These are phyloP conservation scores for Chlorella sp. DNA, from an alignment of 139 green algal species.

Conservation along the genomic window DNA sequence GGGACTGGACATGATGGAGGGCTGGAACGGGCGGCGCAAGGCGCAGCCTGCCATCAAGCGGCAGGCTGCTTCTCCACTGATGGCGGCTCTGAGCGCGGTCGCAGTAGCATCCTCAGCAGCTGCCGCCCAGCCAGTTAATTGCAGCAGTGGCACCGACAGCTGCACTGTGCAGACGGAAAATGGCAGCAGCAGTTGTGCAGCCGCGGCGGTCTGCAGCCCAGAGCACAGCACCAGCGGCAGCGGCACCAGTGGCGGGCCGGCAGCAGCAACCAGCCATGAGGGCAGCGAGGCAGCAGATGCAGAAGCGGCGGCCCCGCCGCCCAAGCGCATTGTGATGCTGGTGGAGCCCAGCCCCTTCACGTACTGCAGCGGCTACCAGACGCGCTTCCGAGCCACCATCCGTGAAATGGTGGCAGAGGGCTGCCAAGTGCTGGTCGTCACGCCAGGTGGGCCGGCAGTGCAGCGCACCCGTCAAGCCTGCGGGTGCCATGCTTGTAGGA, in stretches of 20 bases:
- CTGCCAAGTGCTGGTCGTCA: conserved; percentile 39
- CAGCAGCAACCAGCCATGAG: neutral
- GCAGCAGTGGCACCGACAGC: neutral
- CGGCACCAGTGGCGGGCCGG: neutral
- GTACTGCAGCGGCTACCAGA: conserved; percentile 34
- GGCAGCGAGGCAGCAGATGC: neutral
- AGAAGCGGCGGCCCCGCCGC: neutral
- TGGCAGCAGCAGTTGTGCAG: too few relatives aligned
- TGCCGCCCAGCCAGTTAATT: neutral
- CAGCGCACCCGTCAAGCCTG: neutral
- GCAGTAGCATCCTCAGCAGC: neutral
- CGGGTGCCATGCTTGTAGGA: neutral
- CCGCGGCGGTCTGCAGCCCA: too few relatives aligned
- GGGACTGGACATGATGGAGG: neutral
- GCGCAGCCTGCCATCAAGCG: neutral
- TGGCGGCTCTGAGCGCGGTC: neutral
- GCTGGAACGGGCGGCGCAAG: neutral
- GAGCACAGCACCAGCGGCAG: neutral
- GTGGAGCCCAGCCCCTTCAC: conserved; percentile 23
- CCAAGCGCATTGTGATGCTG: conserved; percentile 34
- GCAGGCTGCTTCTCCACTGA: neutral
- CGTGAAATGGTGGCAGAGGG: conserved; percentile 28
- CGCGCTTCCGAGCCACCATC: conserved; percentile 29
- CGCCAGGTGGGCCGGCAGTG: neutral
- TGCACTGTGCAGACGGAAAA: neutral